Evolutionary conservation across 352 stramenopile genomes (phyloP).

Genomic region (Phytophthora ramorum): DNA sequence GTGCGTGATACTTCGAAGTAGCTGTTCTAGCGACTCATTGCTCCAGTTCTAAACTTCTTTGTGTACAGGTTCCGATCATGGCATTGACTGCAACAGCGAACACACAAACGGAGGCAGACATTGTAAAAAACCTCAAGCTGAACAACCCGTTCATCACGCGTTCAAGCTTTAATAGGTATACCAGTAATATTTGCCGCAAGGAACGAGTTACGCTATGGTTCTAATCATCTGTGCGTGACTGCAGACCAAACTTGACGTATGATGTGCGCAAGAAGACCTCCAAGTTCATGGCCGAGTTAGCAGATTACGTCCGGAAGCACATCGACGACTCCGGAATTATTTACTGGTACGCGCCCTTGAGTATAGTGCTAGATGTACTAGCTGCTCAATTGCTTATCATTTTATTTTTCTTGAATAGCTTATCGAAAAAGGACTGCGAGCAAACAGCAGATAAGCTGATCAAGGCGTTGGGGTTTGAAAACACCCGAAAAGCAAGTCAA

Average conservation of each 20-base stretch:
- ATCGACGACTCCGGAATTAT: slow-evolving; percentile 92
- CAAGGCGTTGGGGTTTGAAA: slow-evolving; percentile 78
- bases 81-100: slow-evolving; percentile 89
- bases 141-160: slow-evolving; percentile 80
- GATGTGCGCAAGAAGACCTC: slow-evolving; percentile 81
- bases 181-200: background rate
- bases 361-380: background rate
- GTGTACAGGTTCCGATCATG: slow-evolving; percentile 85
- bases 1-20: slow-evolving; percentile 47
- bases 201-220: background rate
- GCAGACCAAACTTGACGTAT: slow-evolving; percentile 85
- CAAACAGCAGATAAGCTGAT: slow-evolving; percentile 83
- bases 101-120: slow-evolving; percentile 83
- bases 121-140: slow-evolving; percentile 80
- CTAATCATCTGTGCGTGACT: slow-evolving; percentile 16
- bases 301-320: slow-evolving; percentile 77
- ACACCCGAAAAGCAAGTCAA: slow-evolving; percentile 65
- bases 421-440: slow-evolving; percentile 91
- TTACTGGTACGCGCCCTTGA: slow-evolving; percentile 66
- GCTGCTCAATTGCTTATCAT: slow-evolving; percentile 4
- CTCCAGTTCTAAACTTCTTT: background rate
- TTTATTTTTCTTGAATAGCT: slow-evolving; percentile 35
- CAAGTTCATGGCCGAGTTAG: slow-evolving; percentile 86
- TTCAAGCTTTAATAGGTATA: slow-evolving; percentile 88
- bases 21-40: background rate